Conservation (phyloP, 129 eudicot genomes). For the Saposhnikovia divaricata region DNA sequence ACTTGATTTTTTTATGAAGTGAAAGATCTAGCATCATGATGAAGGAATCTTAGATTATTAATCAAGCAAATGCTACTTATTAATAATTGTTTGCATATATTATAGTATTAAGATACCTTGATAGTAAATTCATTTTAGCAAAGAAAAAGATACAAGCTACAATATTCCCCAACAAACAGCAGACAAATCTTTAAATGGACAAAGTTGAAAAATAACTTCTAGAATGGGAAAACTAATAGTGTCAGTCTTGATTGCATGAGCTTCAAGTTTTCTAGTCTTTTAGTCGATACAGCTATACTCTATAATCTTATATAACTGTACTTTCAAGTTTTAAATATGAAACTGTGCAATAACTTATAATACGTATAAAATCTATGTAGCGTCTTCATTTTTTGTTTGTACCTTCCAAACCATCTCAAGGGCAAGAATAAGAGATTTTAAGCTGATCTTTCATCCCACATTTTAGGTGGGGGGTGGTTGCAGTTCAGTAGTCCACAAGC, state of each 20-base stretch:
- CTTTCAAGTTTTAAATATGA: not conserved
- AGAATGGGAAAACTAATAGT: not conserved
- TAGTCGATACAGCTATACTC: not conserved
- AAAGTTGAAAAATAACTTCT: not conserved
- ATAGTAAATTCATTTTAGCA: not conserved
- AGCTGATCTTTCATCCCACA: not conserved
- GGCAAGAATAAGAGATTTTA: not conserved
- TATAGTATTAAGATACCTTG: not conserved
- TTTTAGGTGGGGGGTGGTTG: conserved; percentile 11
- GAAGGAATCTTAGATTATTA: not conserved
- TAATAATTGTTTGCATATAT: not conserved
- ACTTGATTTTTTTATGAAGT: not conserved
- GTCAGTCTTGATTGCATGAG: not conserved
- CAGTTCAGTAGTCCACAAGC: conserved; percentile 12
- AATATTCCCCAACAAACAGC: not conserved
- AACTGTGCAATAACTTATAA: not conserved
- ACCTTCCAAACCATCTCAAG: not conserved
- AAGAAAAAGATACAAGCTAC: not conserved
- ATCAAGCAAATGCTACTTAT: not conserved
- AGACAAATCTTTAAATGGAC: not conserved
- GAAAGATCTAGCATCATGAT: not conserved
- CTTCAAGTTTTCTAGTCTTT: not conserved
- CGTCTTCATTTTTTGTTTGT: not conserved
- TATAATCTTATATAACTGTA: not conserved
- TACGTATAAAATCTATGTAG: not conserved